A percentile compares a stretch with the other conserved stretches of the same genome.
Conservation (phyloP, 345 rosid genomes). For the Hibiscus syriacus region DNA sequence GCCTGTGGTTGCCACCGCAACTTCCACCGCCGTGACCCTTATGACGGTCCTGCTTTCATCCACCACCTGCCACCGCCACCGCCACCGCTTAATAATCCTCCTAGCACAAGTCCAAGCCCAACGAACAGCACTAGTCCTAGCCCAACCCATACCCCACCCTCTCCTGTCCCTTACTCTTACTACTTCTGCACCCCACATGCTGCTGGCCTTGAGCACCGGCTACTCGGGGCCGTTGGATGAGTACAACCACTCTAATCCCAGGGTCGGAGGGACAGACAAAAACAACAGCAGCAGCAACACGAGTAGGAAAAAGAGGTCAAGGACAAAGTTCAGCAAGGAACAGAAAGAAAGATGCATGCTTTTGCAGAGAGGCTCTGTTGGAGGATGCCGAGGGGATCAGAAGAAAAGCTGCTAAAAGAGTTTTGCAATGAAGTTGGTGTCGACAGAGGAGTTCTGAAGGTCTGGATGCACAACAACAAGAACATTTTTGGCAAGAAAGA, state of each 20-base stretch:
- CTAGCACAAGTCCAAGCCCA: slow-evolving; percentile 31
- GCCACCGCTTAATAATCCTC: slow-evolving; percentile 2
- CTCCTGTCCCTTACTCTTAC: slow-evolving; percentile 57
- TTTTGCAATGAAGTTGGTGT: slow-evolving; percentile 62
- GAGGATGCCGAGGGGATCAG: slow-evolving; percentile 52
- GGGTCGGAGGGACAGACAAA: no score
- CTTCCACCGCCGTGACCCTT: slow-evolving; percentile 70
- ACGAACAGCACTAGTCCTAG: no score
- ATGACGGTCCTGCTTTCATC: slow-evolving; percentile 18
- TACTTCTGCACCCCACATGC: slow-evolving; percentile 56
- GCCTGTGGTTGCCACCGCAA: slow-evolving; percentile 96
- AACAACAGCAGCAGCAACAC: no score
- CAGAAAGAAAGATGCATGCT: slow-evolving; percentile 57
- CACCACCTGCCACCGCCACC: slow-evolving; percentile 3
- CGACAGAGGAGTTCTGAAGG: slow-evolving; percentile 60
- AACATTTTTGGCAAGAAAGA: slow-evolving; percentile 32
- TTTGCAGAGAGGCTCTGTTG: slow-evolving; percentile 73
- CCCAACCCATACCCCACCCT: no score
- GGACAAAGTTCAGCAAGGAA: slow-evolving; percentile 60
- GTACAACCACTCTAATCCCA: no score
- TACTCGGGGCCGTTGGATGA: slow-evolving; percentile 29
- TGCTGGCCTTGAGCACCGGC: slow-evolving; percentile 44
- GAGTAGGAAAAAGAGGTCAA: slow-evolving; percentile 45
- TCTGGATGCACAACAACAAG: slow-evolving; percentile 86
- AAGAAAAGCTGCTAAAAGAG: slow-evolving; percentile 38